Percentiles rank a stretch among this genome's conserved stretches.
Evolutionary conservation across 352 stramenopile species (phyloP).

Genomic region (Phytophthora meadii): DNA sequence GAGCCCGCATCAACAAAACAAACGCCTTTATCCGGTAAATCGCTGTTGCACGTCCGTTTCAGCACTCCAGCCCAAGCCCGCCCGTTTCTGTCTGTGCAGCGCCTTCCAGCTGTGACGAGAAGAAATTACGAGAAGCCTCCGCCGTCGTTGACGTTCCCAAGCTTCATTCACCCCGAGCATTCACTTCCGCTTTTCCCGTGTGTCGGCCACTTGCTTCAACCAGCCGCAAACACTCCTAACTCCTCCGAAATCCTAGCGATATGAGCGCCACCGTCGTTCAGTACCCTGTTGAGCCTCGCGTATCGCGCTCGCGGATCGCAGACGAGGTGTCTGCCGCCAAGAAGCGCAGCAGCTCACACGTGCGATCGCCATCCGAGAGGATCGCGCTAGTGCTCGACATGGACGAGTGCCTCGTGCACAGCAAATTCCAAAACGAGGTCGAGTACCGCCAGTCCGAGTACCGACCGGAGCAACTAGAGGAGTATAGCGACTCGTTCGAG

Average conservation of each 20-base stretch:
- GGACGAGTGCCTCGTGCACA: constrained; percentile 98
- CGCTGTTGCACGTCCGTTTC: constrained; percentile 31
- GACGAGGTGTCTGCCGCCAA: constrained; percentile 74
- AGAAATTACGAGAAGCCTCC: constrained; percentile 40
- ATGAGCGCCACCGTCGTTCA: constrained; percentile 88
- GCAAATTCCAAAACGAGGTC: constrained; percentile 88
- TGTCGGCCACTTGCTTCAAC: constrained; percentile 24
- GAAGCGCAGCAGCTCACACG: constrained; percentile 55
- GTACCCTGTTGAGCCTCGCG: constrained; percentile 70
- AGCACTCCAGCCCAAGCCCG: constrained; percentile 1
- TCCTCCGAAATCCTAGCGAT: not conserved
- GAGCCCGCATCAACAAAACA: not conserved
- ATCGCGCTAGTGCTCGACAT: constrained; percentile 94
- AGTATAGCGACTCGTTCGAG: constrained; percentile 91
- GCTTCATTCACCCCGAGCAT: constrained; percentile 16
- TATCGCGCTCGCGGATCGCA: constrained; percentile 52
- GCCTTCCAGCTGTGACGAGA: constrained; percentile 34
- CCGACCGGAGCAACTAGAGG: constrained; percentile 63
- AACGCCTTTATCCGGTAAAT: constrained; percentile 18
- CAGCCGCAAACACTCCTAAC: not conserved
- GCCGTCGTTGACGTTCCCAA: constrained; percentile 12
- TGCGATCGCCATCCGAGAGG: constrained; percentile 50
- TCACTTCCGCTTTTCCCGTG: constrained; percentile 41
- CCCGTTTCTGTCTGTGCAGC: constrained; percentile 29
- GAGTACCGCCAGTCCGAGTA: constrained; percentile 79